Conservation (phyloP, 2,329 filamentous ascomycete genomes). For the Thelonectria discophora region DNA sequence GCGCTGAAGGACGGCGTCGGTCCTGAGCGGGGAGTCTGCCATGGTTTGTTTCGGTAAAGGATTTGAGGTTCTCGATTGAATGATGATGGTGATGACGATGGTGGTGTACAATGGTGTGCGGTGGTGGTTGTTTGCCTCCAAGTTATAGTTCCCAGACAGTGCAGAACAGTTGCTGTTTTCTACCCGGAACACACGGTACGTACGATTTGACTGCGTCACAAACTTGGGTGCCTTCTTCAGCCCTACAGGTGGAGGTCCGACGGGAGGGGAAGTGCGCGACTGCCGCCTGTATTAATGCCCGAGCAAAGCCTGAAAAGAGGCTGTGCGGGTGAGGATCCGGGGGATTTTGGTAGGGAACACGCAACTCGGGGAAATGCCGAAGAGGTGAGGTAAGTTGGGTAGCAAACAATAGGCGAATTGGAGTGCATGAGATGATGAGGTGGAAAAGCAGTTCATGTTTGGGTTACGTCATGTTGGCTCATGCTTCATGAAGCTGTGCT, state of each 20-base stretch:
- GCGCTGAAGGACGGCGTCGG: constrained; percentile 56
- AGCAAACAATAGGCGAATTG: neutral
- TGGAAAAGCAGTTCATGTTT: neutral
- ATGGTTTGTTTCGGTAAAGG: constrained; percentile 26
- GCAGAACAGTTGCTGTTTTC: constrained; percentile 1
- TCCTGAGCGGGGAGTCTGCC: constrained; percentile 41
- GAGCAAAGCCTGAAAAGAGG: neutral
- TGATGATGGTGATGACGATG: too few species aligned
- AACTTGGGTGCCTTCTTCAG: constrained; percentile 41
- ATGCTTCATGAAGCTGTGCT: neutral
- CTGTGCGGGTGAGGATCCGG: neutral
- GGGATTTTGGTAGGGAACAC: too few species aligned
- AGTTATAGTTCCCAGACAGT: neutral
- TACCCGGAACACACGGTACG: constrained; percentile 3
- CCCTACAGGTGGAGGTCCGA: constrained; percentile 42
- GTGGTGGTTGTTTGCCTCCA: too few species aligned
- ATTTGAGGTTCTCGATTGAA: constrained; percentile 6
- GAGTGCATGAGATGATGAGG: too few species aligned
- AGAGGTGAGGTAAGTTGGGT: neutral
- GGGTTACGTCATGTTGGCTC: constrained; percentile 12
- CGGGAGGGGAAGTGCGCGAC: constrained; percentile 30
- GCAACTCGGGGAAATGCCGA: too few species aligned
- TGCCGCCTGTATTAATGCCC: neutral
- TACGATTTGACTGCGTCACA: constrained; percentile 37
- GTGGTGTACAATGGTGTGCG: too few species aligned